A percentile compares a stretch with the other conserved stretches of the same genome.
These are phyloP conservation scores for Sordariomycetes sp. DNA, from an alignment of 2,329 filamentous ascomycete species.

Conservation along the genomic window DNA sequence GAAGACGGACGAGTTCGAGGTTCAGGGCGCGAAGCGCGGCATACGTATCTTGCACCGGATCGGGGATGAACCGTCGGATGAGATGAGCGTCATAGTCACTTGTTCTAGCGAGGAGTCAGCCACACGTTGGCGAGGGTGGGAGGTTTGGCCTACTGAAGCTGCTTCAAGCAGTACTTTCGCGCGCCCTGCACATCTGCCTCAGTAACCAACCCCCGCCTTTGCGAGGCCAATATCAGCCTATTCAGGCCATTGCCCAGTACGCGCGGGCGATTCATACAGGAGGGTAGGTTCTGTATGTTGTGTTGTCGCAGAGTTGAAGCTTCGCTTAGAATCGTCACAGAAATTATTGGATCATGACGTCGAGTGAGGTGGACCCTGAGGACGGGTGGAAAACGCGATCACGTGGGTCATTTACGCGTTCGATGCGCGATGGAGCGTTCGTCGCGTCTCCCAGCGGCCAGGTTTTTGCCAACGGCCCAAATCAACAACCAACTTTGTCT, in stretches of 20 bases:
- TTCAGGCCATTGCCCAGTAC: slow-evolving; percentile 26
- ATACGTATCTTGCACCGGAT: slow-evolving; percentile 69
- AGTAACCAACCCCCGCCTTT: slow-evolving; percentile 34
- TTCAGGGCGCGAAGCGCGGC: slow-evolving; percentile 88
- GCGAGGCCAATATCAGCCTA: slow-evolving; percentile 18
- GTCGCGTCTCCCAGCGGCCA: slow-evolving; percentile 34
- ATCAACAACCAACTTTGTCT: neutral
- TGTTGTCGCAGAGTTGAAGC: too few species aligned
- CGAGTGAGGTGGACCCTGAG: neutral
- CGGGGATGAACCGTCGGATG: slow-evolving; percentile 76
- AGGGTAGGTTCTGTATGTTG: neutral
- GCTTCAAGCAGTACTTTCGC: slow-evolving; percentile 42
- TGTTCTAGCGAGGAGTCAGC: slow-evolving; percentile 40
- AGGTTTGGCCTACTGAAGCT: slow-evolving; percentile 33
- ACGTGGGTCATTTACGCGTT: slow-evolving; percentile 21
- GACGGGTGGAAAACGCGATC: slow-evolving; percentile 1
- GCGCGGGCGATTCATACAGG: slow-evolving; percentile 28
- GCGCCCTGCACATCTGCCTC: slow-evolving; percentile 43
- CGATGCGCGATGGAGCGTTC: slow-evolving; percentile 10
- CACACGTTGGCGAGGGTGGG: neutral
- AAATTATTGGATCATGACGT: slow-evolving; percentile 1
- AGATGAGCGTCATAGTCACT: slow-evolving; percentile 86
- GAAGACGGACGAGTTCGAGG: slow-evolving; percentile 80
- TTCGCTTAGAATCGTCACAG: neutral
- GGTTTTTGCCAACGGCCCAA: too few species aligned